These are phyloP conservation scores for Macrocystidia cucumis DNA, from an alignment of 1,284 basidiomycete species.

Conservation along the genomic window DNA sequence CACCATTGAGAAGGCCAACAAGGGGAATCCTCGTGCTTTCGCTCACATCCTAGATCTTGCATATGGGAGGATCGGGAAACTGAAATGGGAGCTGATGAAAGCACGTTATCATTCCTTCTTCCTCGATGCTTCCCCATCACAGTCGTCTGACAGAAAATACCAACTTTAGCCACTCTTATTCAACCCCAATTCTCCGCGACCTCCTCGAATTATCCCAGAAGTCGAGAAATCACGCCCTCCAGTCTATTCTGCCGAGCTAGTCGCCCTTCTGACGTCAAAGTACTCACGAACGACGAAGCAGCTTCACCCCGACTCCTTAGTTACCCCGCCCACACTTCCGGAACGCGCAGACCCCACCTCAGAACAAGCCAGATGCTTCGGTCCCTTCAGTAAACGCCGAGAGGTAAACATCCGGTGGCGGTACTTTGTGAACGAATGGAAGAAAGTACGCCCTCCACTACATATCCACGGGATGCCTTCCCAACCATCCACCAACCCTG, in stretches of 20 bases:
- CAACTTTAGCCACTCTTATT: slow-evolving; percentile 45
- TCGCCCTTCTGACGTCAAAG: slow-evolving; percentile 48
- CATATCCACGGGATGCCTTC: slow-evolving; percentile 23
- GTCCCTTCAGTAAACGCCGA: slow-evolving; percentile 61
- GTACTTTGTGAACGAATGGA: slow-evolving; percentile 48
- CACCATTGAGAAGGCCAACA: slow-evolving; percentile 50
- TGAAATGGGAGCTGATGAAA: slow-evolving; percentile 59
- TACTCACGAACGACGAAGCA: slow-evolving; percentile 41
- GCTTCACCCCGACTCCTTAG: slow-evolving; percentile 30
- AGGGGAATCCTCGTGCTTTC: slow-evolving; percentile 45
- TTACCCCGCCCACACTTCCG: slow-evolving; percentile 48
- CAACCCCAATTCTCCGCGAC: slow-evolving; percentile 30
- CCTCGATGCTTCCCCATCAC: slow-evolving; percentile 2
- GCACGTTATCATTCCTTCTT: slow-evolving; percentile 23
- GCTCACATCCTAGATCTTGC: slow-evolving; percentile 60
- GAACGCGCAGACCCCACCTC: slow-evolving; percentile 47
- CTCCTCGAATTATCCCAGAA: slow-evolving; percentile 39
- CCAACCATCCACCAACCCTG: slow-evolving; percentile 5
- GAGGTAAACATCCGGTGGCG: slow-evolving; percentile 68
- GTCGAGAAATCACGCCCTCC: slow-evolving; percentile 54
- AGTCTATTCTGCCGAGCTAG: slow-evolving; percentile 51
- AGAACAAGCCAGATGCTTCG: slow-evolving; percentile 51
- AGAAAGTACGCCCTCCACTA: slow-evolving; percentile 52
- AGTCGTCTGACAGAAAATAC: too few species aligned
- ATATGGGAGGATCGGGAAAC: slow-evolving; percentile 70